Evolutionary conservation across 2,329 filamentous ascomycete species (phyloP), one percentile per base, ranked within the genome.

Genomic region (Pseudogymnoascus sp.): DNA sequence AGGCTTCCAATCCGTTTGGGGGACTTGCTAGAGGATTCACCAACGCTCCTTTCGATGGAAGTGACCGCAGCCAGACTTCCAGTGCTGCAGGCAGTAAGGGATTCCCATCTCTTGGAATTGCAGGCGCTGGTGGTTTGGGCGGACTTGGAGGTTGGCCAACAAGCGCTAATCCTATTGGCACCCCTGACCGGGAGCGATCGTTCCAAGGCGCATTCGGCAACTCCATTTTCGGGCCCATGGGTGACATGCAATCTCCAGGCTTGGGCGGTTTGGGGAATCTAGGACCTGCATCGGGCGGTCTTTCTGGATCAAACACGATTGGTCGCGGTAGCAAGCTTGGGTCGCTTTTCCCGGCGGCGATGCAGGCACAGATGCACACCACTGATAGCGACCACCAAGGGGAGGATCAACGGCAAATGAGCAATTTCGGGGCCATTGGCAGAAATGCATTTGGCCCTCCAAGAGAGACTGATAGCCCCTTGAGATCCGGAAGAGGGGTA

Each of bases 51-150:
- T 72, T 73, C 60, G 86, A 91, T 60, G 88, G 88, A 4, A 91
- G 92, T 67, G 93, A 97, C 72, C 88, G 93, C 19, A 97, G 92
- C 72, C 92, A 96, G 74, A 96, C 91, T 0, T 96, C 92, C 0
- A 96, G 92, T 71, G 89, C 88, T 16, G 90, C 91, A 11, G 85
- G 89, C 25, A 77, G 78, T 45, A 90, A 91, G 69, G 87, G 82
- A 8, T 96, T 91, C 67, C 80, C 86, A 11, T 76, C 79, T 9
- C 72, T 91, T 5, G 84, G 82, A 25, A 75, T 91, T 16, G 79
- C 83, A 63, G 80, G 79, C 38, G 77, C 89, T 60, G 77, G 80
- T 23, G 75, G 75, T 38, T 65, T 78, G 41, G 74, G 77, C 41
- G 74, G 76, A 1, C 70, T 84, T 74, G 78, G 77, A 71, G 65